Conservation (phyloP, 2,329 filamentous ascomycete species). For the Arthrobotrys sphaeroides region DNA sequence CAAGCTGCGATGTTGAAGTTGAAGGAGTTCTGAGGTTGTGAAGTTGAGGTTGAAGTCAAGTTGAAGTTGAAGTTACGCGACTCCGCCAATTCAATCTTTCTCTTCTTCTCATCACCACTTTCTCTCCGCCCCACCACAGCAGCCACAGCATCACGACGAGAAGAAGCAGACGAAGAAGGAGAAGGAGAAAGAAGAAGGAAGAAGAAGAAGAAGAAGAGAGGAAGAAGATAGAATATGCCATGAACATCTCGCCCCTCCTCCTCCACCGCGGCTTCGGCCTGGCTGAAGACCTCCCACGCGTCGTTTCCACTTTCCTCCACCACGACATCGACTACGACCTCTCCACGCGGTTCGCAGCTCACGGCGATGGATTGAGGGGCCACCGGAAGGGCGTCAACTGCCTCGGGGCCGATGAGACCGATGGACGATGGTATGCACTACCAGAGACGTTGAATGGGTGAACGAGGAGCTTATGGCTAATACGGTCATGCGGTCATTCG, state of each 20-base stretch:
- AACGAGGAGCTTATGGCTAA: background rate
- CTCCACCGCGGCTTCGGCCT: slow-evolving; percentile 37
- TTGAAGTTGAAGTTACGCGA: no score
- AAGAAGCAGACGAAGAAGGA: no score
- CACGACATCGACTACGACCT: slow-evolving; percentile 34
- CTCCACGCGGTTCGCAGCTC: slow-evolving; percentile 2
- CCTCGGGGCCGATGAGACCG: slow-evolving; percentile 26
- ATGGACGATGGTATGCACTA: slow-evolving; percentile 39
- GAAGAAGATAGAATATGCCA: background rate
- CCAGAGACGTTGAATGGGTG: background rate
- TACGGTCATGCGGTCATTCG: background rate
- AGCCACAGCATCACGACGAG: no score
- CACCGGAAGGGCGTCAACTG: slow-evolving; percentile 44
- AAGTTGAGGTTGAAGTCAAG: no score
- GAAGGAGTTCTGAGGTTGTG: no score
- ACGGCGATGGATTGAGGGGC: background rate
- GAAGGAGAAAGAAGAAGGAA: background rate
- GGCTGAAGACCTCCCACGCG: slow-evolving; percentile 5
- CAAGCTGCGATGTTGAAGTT: no score
- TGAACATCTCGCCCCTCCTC: slow-evolving; percentile 43
- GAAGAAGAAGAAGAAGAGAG: background rate
- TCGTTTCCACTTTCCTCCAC: slow-evolving; percentile 28
- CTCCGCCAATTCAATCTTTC: no score
- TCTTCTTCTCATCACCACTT: no score
- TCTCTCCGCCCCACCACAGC: no score